Evolutionary conservation across 2,329 filamentous ascomycete species (phyloP), one percentile per base, ranked within the genome.

Genomic region (Cladosporium sp.): DNA sequence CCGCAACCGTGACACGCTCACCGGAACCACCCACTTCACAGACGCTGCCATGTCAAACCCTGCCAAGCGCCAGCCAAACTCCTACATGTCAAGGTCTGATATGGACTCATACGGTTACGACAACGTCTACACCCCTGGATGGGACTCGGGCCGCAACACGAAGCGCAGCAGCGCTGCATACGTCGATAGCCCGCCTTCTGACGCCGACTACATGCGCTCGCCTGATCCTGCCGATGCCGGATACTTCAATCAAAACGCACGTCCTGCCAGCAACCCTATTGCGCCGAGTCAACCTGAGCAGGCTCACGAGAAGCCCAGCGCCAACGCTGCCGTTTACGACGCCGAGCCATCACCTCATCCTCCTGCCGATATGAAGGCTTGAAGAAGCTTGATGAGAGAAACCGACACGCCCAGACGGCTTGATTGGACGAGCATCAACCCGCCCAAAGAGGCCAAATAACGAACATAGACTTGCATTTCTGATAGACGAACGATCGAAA

Each of bases 1-100:
- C 19, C 45, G 45, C 45, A 48, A 48, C 45, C 45, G 45, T 11
- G 45, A 48, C 27, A 48, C 45, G 7, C 45, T 48, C 9, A 48
- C 45, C 15, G 45, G 45, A 34, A 48, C 45, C 17, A 48, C 40
- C 29, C 29, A 38, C 45, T 48, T 48, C n/a, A 48, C 45, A 12
- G 22, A 22, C 17, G 37, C 37, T 18, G 45, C 45, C n/a, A 27
- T 17, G 12, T 37, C 45, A 13, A 48, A 48, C 37, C 45, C 45
- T 2, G 37, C 45, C 17, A 36, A 18, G 11, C 38, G 37, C 15
- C 45, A 48, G 20, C 45, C 45, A n/a, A 40, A 36, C 7, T 29
- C 37, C 19, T 48, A 48, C 24, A 48, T 48, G 45, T 37, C 37
- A 2, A 40, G 45, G 29, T 48, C 45, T 36, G 45, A 36, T 5